These are phyloP conservation scores for Teratosphaeria pseudoeucalypti DNA, from an alignment of 2,329 filamentous ascomycete genomes.

Conservation along the genomic window DNA sequence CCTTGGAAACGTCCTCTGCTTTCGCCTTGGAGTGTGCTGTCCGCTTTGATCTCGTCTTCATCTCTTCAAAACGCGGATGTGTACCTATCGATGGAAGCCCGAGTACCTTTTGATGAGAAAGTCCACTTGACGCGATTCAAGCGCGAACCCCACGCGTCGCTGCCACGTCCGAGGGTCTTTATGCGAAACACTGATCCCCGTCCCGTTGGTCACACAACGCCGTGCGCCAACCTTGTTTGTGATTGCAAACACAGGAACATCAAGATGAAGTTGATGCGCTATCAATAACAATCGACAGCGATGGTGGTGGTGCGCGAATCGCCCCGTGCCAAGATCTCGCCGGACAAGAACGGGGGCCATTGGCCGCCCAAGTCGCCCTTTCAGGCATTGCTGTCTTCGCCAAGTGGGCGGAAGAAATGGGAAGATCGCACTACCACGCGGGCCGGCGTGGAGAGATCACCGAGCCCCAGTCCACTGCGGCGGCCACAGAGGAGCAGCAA, in stretches of 20 bases:
- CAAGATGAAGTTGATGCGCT: not conserved
- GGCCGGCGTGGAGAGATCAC: constrained; percentile 21
- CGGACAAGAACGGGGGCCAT: constrained; percentile 29
- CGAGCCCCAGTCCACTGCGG: constrained; percentile 48
- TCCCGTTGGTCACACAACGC: not conserved
- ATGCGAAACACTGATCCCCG: not conserved
- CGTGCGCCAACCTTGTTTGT: not conserved
- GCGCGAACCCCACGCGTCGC: not conserved
- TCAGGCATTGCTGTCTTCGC: constrained; percentile 56
- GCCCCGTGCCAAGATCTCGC: constrained; percentile 34
- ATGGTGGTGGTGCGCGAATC: constrained; percentile 40
- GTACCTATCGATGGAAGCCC: not conserved
- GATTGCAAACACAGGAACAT: not conserved
- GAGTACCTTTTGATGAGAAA: not conserved
- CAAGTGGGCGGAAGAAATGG: constrained; percentile 67
- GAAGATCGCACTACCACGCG: constrained; percentile 49
- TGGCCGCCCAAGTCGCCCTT: constrained; percentile 56
- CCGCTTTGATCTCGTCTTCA: constrained; percentile 3
- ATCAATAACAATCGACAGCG: not conserved
- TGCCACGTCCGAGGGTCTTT: not conserved
- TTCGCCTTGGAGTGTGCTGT: not conserved
- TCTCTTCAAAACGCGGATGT: not conserved
- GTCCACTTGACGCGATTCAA: not conserved
- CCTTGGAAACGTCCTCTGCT: constrained; percentile 4
- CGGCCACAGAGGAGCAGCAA: constrained; percentile 15